phyloP scores from a whole-genome alignment of 495 filamentous ascomycete genomes.

The Glonium stellatum region DNA sequence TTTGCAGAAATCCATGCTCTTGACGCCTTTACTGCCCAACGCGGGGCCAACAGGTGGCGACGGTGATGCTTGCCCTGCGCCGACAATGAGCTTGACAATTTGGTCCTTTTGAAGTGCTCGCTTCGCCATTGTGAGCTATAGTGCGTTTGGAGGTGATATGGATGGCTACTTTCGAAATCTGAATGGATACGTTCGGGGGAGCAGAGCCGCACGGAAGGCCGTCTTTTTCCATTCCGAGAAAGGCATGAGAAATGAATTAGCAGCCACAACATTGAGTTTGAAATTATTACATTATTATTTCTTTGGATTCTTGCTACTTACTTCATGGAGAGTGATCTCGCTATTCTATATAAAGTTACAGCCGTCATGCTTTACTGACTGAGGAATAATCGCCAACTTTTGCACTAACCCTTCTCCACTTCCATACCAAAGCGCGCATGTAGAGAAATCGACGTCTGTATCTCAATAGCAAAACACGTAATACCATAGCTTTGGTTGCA shows the following conservation, averaged over 20 bases:
- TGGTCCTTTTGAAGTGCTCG: constrained; percentile 64
- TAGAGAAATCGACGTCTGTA: too few relatives aligned
- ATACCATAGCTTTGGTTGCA: too few relatives aligned
- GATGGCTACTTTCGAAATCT: background rate
- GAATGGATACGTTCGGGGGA: constrained; percentile 1
- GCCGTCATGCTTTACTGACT: background rate
- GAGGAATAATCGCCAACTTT: background rate
- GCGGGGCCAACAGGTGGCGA: constrained; percentile 97
- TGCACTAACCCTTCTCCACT: background rate
- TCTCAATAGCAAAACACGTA: too few relatives aligned
- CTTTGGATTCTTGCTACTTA: background rate
- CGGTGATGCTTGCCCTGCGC: constrained; percentile 90
- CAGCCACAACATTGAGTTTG: background rate
- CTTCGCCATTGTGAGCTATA: constrained; percentile 63
- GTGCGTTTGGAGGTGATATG: background rate
- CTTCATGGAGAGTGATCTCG: background rate
- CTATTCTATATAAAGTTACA: background rate
- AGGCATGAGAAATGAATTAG: background rate
- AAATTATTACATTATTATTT: background rate
- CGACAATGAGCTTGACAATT: constrained; percentile 96
- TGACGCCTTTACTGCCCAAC: constrained; percentile 94
- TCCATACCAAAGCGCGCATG: too few relatives aligned
- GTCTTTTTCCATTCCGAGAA: background rate
- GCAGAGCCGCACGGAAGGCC: constrained; percentile 1
- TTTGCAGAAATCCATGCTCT: constrained; percentile 99